Evolutionary conservation across 2,329 filamentous ascomycete species (phyloP), one percentile per base, ranked within the genome.

Genomic region (Arthrobotrys musiformis): DNA sequence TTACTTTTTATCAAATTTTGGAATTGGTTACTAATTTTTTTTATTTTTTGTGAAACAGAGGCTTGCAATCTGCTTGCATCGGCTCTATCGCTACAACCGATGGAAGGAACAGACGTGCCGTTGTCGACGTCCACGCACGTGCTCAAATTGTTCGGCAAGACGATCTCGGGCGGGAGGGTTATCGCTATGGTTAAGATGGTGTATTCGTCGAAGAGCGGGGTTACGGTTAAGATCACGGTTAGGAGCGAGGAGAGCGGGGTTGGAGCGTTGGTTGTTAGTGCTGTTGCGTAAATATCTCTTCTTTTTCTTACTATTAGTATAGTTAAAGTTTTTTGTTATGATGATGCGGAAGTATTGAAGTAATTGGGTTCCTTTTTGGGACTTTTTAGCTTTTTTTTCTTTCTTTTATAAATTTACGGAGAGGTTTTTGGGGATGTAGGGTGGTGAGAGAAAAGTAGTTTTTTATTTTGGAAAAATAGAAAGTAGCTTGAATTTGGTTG

Each of bases 91-190:
- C 87, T 99, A 82, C 95, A 98, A 84, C 93, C 95, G 11, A 88
- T 99, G 52, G 95, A 99, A 81, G 95, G 94, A 81, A 97, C 92
- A 33, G 95, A 99, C 80, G 90, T 99, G 42, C 91, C 93, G 0
- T 87, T 97, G 80, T 96, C 91, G 82, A 91, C 91, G 82, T 94
- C 90, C 76, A 97, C 94, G 79, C 95, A 99, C 84, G 94, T 93
- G 2, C 90, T 99, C 83, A 98, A 97, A 86, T 87, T 99, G 37
- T 92, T 97, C 83, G 95, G 95, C 83, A 98, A 97, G 89, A 97
- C 93, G 48, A 91, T 98, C 79, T 90, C 89, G 35, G 95, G 94
- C 37, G 95, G 95, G 80, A 91, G 91, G 82, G 94, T 99, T 15
- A 93, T 94, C 69, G 92, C 92, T 77, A 90, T 89, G 79, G 90